Evolutionary conservation across 2,329 filamentous ascomycete species (phyloP), one percentile per base, ranked within the genome.

Genomic region (Myriosclerotinia curreyana): DNA sequence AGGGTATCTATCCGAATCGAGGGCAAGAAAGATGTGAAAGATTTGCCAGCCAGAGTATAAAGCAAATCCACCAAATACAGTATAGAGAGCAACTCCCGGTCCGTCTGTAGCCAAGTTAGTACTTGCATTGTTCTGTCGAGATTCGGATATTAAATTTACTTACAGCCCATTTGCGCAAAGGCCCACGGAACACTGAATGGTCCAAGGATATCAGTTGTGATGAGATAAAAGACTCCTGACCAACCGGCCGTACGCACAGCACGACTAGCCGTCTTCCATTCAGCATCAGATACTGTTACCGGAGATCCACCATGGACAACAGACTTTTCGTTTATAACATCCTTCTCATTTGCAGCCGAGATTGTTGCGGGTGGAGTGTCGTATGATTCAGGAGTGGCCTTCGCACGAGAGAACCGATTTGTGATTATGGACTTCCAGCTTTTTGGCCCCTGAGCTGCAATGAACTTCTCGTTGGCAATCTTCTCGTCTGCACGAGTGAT

Each of bases 401-500:
- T 51, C 44, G 40, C 44, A 44, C 36, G 46, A 20, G 53, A 51
- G 20, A 64, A 64, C 9, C 53, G 53, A 44, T 50, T 42, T 17
- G 14, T 59, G 44, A 63, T 42, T 8, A 14, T 58, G 20, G 44
- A 25, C 17, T 58, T 63, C 44, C 25, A 50, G 22, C 31, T 63
- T 63, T 14, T 40, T 8, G 61, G 61, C 25, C 61, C 52, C 28
- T 56, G 61, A 34, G 46, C 38, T 40, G 14, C 12, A 22, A 46
- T 38, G 46, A 50, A 66, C 60, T 49, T 69, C 62, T 63, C 22
- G 42, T 64, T 64, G 15, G 58, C 34, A 42, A 42, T 38, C 8
- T 69, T 66, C 64, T 76, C 74, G 46, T 75, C 73, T 31, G 67
- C 67, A 25, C 75, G 70, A 8, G 74, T 75, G 49, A 69, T 69